A percentile compares a stretch with the other conserved stretches of the same genome.
Evolutionary conservation across 345 rosid species (phyloP).

Genomic region (Acer negundo): DNA sequence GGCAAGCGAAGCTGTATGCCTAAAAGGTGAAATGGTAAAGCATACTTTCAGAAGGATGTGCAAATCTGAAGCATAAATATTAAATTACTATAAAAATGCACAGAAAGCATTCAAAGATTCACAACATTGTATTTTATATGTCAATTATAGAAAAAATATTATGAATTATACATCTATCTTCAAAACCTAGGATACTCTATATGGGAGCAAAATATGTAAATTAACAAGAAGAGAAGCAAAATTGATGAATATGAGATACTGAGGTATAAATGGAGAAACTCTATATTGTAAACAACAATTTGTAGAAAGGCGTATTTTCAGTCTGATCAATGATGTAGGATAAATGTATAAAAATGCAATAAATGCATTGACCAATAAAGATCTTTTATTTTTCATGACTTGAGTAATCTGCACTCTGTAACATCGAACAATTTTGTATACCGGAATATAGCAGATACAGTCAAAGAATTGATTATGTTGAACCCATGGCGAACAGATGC

Average conservation of each 20-base stretch:
- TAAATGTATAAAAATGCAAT: not conserved
- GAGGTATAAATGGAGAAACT: not conserved
- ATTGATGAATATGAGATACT: not conserved
- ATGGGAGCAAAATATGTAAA: not conserved
- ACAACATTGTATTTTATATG: not conserved
- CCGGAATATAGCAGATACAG: conserved; percentile 65
- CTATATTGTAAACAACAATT: not conserved
- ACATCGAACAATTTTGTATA: conserved; percentile 32
- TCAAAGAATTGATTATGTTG: conserved; percentile 68
- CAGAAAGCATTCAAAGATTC: not conserved
- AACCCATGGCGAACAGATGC: conserved; percentile 83
- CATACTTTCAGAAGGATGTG: not conserved
- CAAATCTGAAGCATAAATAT: not conserved
- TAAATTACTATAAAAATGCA: conserved; percentile 4
- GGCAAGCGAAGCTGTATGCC: conserved; percentile 79
- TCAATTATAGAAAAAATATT: not conserved
- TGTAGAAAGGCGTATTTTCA: not conserved
- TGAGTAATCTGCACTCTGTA: not conserved
- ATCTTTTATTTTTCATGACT: conserved; percentile 4
- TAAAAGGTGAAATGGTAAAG: conserved; percentile 21
- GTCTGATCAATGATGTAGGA: not conserved
- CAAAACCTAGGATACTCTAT: not conserved
- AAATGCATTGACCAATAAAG: not conserved
- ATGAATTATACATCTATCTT: not conserved
- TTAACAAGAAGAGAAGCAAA: not conserved